These are phyloP conservation scores for Tolypocladium guangdongense DNA, from an alignment of 2,329 filamentous ascomycete species.

Conservation along the genomic window DNA sequence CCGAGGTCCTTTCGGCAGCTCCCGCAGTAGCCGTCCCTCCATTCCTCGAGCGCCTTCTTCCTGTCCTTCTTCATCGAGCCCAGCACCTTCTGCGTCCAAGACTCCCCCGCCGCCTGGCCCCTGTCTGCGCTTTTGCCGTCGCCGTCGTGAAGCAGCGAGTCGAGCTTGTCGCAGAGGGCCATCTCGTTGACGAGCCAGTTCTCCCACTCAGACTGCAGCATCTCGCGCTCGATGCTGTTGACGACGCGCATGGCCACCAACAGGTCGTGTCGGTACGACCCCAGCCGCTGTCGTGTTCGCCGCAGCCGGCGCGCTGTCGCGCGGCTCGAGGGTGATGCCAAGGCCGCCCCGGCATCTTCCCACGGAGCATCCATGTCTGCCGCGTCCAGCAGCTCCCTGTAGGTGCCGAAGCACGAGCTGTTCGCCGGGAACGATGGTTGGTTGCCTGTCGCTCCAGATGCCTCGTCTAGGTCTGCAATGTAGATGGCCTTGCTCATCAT, in stretches of 20 bases:
- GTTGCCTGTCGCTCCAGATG: constrained; percentile 27
- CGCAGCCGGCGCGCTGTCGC: constrained; percentile 56
- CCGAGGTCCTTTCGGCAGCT: constrained; percentile 39
- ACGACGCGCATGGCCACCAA: constrained; percentile 83
- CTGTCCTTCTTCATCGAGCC: constrained; percentile 17
- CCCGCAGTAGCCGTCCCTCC: constrained; percentile 44
- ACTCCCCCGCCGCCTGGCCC: constrained; percentile 10
- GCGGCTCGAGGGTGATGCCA: constrained; percentile 37
- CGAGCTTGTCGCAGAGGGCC: constrained; percentile 56
- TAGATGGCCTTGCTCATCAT: constrained; percentile 83
- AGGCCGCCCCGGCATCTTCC: constrained; percentile 37
- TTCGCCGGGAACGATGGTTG: constrained; percentile 26
- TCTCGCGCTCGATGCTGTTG: constrained; percentile 79
- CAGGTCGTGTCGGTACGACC: constrained; percentile 77
- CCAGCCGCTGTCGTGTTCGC: constrained; percentile 72
- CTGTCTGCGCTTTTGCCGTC: constrained; percentile 7
- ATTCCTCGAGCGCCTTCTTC: constrained; percentile 29
- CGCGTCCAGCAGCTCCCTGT: constrained; percentile 45
- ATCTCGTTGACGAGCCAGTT: constrained; percentile 81
- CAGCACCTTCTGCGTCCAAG: constrained; percentile 20
- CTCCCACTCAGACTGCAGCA: constrained; percentile 83
- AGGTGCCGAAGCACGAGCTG: constrained; percentile 52
- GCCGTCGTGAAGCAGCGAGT: constrained; percentile 28
- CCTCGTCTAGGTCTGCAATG: constrained; percentile 66
- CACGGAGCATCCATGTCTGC: constrained; percentile 47